Conservation (phyloP, 1,284 basidiomycete genomes). For the Mycosarcoma maydis region DNA sequence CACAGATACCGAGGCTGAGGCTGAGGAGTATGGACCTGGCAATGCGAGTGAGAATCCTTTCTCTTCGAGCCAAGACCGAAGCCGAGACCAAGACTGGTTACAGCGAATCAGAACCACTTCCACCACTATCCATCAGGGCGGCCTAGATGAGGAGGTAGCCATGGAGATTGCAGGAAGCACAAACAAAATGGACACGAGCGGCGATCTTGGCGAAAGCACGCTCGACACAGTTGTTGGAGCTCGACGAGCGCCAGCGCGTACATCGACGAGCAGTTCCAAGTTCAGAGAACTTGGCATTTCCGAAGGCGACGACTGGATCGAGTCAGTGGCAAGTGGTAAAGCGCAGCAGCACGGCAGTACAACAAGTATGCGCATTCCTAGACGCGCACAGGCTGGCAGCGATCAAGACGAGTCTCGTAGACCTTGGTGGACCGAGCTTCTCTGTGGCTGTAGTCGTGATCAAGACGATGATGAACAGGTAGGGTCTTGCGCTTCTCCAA, state of each 20-base stretch:
- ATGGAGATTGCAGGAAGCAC: slow-evolving; percentile 29
- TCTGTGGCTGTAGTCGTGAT: slow-evolving; percentile 47
- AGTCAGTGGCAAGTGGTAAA: slow-evolving; percentile 13
- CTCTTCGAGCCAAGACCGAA: slow-evolving; percentile 22
- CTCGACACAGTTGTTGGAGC: slow-evolving; percentile 7
- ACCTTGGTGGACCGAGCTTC: slow-evolving; percentile 54
- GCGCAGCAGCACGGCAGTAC: slow-evolving; percentile 1
- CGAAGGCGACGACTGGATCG: slow-evolving; percentile 40
- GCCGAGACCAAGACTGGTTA: too few relatives aligned
- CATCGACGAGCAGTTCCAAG: slow-evolving; percentile 46
- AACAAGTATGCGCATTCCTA: slow-evolving; percentile 13
- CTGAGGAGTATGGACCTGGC: slow-evolving; percentile 5
- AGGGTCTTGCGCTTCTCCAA: too few relatives aligned
- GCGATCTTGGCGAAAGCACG: slow-evolving; percentile 29
- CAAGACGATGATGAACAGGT: slow-evolving; percentile 54
- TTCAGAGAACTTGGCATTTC: slow-evolving; percentile 47
- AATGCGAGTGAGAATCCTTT: slow-evolving; percentile 19
- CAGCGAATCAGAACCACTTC: slow-evolving; percentile 4
- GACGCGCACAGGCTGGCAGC: not conserved
- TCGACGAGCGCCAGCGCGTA: slow-evolving; percentile 15
- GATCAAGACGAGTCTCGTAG: slow-evolving; percentile 21
- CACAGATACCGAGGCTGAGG: slow-evolving; percentile 45
- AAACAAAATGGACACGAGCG: slow-evolving; percentile 6
- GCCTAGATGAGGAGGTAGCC: slow-evolving; percentile 37
- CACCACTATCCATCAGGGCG: slow-evolving; percentile 47